phyloP scores from a whole-genome alignment of 2,329 filamentous ascomycete genomes.

The Aspergillus fischeri region DNA sequence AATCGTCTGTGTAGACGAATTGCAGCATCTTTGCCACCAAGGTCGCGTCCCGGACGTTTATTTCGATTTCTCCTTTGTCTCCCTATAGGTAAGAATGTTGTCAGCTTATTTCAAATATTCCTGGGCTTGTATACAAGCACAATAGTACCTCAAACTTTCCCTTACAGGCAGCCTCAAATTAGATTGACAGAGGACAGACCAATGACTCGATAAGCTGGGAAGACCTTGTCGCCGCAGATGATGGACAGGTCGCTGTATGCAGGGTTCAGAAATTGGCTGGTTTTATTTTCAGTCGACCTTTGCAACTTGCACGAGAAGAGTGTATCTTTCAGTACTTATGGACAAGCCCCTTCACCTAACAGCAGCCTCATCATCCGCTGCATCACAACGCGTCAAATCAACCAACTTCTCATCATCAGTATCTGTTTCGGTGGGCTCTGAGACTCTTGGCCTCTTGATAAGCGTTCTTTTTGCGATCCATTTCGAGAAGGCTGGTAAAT shows the following conservation, averaged over 20 bases:
- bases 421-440: no score
- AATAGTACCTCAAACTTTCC: background rate
- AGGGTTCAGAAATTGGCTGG: background rate
- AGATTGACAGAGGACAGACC: background rate
- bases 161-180: background rate
- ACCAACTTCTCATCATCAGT: no score
- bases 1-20: background rate
- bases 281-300: no score
- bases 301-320: no score
- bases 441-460: no score
- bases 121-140: background rate
- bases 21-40: background rate
- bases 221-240: background rate
- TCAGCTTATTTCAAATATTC: background rate
- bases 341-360: no score
- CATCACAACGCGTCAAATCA: no score
- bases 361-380: no score
- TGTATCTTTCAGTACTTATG: no score
- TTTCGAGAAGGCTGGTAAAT: no score
- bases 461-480: no score
- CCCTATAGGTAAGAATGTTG: background rate
- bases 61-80: background rate
- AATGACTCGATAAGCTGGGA: background rate
- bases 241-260: background rate
- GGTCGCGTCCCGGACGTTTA: background rate